These are phyloP conservation scores for Fusarium clavum DNA, from an alignment of 2,329 filamentous ascomycete genomes.

Conservation along the genomic window DNA sequence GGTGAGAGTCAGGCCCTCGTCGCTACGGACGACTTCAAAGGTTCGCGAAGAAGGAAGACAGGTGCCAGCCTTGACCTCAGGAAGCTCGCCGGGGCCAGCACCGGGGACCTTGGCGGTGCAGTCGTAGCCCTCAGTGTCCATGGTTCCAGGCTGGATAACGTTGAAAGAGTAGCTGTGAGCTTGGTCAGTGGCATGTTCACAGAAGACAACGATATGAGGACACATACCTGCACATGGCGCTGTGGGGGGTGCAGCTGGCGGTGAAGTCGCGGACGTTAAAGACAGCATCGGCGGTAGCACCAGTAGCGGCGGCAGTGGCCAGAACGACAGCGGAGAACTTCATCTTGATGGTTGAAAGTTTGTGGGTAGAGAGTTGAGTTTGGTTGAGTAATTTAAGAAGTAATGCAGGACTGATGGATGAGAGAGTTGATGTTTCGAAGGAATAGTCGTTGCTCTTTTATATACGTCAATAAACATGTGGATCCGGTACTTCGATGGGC, in stretches of 20 bases:
- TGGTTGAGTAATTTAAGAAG: neutral
- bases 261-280: slow-evolving; percentile 2
- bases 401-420: neutral
- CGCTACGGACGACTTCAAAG: neutral
- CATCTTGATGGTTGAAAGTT: neutral
- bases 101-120: neutral
- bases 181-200: neutral
- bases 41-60: neutral
- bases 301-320: neutral
- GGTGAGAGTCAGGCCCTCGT: neutral
- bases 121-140: neutral
- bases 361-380: neutral
- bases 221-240: neutral
- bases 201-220: neutral
- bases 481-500: neutral
- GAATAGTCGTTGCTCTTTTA: neutral
- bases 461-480: neutral
- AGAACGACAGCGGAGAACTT: neutral
- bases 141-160: slow-evolving; percentile 1
- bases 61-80: neutral
- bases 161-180: slow-evolving; percentile 2
- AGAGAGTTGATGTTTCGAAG: neutral
- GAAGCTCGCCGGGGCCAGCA: neutral
- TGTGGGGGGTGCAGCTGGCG: slow-evolving; percentile 2
- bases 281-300: neutral